Percentiles rank a stretch among this genome's conserved stretches.
These are phyloP conservation scores for Boletales sp. DNA, from an alignment of 768 basidiomycete species.

Conservation along the genomic window DNA sequence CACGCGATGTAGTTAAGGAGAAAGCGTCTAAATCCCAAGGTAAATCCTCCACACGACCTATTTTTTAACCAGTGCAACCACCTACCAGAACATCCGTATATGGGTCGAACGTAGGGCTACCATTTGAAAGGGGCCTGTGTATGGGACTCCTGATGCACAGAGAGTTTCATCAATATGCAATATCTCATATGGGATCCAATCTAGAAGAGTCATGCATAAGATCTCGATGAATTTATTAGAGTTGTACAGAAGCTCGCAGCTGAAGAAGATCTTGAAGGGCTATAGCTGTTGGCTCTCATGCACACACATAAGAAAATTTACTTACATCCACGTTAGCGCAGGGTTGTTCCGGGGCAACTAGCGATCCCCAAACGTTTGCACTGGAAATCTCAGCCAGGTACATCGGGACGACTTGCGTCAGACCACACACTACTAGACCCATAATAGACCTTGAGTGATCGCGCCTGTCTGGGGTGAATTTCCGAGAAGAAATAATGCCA, in stretches of 20 bases:
- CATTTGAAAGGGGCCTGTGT: slow-evolving; percentile 30
- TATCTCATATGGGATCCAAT: slow-evolving; percentile 32
- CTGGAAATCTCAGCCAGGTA: slow-evolving; percentile 39
- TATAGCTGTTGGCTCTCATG: not conserved
- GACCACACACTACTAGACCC: slow-evolving; percentile 14
- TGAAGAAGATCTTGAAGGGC: slow-evolving; percentile 25
- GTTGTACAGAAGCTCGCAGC: slow-evolving; percentile 22
- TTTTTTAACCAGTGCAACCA: slow-evolving; percentile 28
- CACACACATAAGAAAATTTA: not conserved
- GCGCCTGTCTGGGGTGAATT: slow-evolving; percentile 30
- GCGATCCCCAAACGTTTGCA: slow-evolving; percentile 34
- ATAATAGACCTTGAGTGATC: slow-evolving; percentile 22
- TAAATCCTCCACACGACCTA: slow-evolving; percentile 35
- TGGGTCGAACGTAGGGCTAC: slow-evolving; percentile 27
- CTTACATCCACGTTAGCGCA: slow-evolving; percentile 33
- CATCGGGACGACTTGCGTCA: slow-evolving; percentile 28
- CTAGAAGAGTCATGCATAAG: slow-evolving; percentile 7
- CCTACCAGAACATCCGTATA: slow-evolving; percentile 27
- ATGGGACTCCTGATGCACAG: slow-evolving; percentile 26
- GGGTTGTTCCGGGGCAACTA: slow-evolving; percentile 35
- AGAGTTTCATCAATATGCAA: slow-evolving; percentile 32
- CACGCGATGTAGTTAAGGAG: slow-evolving; percentile 23
- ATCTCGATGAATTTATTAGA: not conserved
- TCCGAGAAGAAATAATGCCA: slow-evolving; percentile 28
- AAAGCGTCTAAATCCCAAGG: slow-evolving; percentile 20